Percentiles rank a stretch among this genome's conserved stretches.
These are phyloP conservation scores for Dicorynia guianensis DNA, from an alignment of 306 rosid genomes.

Conservation along the genomic window DNA sequence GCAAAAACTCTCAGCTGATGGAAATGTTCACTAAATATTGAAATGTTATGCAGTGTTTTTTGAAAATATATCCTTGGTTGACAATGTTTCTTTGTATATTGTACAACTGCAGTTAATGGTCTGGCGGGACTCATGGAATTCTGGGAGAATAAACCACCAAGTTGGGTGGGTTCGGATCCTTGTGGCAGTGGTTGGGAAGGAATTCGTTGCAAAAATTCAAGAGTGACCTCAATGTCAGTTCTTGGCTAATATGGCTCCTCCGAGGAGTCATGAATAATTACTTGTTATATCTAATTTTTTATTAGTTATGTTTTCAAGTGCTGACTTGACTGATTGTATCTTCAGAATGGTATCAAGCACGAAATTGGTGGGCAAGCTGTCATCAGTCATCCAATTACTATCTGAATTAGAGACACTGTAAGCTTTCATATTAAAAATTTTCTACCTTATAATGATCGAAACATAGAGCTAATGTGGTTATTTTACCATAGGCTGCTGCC, in stretches of 20 bases:
- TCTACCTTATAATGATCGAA: constrained; percentile 14
- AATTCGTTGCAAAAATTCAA: constrained; percentile 47
- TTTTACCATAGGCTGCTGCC: neutral
- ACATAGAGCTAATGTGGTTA: constrained; percentile 6
- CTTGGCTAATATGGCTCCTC: constrained; percentile 29
- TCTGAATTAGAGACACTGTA: constrained; percentile 62
- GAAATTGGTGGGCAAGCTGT: constrained; percentile 53
- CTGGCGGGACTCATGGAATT: constrained; percentile 41
- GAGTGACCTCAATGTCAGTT: constrained; percentile 51
- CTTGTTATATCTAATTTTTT: neutral
- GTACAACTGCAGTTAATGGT: constrained; percentile 42
- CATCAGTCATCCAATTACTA: constrained; percentile 57
- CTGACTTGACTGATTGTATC: constrained; percentile 14
- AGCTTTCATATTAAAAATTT: constrained; percentile 32
- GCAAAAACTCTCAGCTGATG: neutral
- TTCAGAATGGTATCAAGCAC: constrained; percentile 56
- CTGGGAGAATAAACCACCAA: constrained; percentile 54
- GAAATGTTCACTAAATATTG: neutral
- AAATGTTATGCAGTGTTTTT: neutral
- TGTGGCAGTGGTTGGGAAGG: constrained; percentile 56
- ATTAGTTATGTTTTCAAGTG: neutral
- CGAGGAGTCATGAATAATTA: constrained; percentile 7
- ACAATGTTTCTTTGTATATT: constrained; percentile 22
- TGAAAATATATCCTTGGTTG: constrained; percentile 5
- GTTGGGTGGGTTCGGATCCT: constrained; percentile 58